Percentiles rank a stretch among this genome's conserved stretches.
phyloP scores from a whole-genome alignment of 2,329 filamentous ascomycete genomes.

The Pyrenophora tritici-repentis region DNA sequence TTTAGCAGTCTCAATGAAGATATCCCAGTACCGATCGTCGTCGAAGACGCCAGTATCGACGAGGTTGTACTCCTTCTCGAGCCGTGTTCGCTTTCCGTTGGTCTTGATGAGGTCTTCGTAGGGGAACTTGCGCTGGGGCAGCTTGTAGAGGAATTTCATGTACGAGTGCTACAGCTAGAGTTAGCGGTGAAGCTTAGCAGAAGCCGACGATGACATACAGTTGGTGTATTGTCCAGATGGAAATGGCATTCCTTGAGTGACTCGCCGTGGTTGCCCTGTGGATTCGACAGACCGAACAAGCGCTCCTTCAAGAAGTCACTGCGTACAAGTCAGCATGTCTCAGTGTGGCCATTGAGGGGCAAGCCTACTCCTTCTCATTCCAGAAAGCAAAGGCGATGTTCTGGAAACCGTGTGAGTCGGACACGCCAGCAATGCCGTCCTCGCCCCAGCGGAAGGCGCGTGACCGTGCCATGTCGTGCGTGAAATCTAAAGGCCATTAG shows the following conservation, averaged over 20 bases:
- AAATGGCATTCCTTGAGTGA: conserved; percentile 97
- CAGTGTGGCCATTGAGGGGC: neutral
- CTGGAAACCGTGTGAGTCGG: conserved; percentile 86
- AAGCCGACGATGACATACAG: conserved; percentile 51
- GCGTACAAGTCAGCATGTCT: conserved; percentile 47
- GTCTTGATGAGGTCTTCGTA: conserved; percentile 87
- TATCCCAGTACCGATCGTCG: conserved; percentile 93
- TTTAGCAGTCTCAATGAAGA: conserved; percentile 95
- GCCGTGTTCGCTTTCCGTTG: conserved; percentile 75
- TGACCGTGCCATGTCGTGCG: conserved; percentile 87
- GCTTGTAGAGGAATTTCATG: conserved; percentile 99
- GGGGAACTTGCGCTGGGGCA: conserved; percentile 88
- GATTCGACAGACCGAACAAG: conserved; percentile 92
- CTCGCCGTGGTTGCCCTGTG: conserved; percentile 96
- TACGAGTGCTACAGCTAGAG: conserved; percentile 75
- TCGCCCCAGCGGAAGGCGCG: conserved; percentile 94
- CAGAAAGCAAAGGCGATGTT: conserved; percentile 97
- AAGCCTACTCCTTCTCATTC: conserved; percentile 88
- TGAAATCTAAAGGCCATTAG: conserved; percentile 70
- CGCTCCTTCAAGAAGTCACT: conserved; percentile 94
- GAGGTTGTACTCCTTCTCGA: conserved; percentile 89
- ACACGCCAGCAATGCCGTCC: conserved; percentile 94
- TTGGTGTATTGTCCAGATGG: conserved; percentile 91
- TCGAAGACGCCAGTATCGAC: conserved; percentile 87
- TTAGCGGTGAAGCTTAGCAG: conserved; percentile 44